Evolutionary conservation across 208 protist genomes (phyloP).

Genomic region (Acanthamoeba royreba): DNA sequence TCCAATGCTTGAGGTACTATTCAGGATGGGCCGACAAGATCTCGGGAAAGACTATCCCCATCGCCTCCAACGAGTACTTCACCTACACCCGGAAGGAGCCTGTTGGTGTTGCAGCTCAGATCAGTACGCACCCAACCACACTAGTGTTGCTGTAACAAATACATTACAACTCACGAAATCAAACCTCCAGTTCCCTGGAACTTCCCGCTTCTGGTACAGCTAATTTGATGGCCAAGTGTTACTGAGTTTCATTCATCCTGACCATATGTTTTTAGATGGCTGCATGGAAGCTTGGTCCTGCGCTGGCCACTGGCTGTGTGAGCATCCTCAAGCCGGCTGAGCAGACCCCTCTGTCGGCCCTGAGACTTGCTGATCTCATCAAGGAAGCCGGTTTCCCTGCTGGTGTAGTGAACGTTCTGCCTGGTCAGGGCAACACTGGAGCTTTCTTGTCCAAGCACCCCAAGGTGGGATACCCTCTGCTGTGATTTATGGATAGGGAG

Average conservation of each 20-base stretch:
- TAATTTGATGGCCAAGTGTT: too few relatives aligned
- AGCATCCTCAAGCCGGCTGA: conserved; percentile 87
- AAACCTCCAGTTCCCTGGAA: conserved; percentile 83
- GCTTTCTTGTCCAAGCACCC: conserved; percentile 71
- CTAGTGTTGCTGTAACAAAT: too few relatives aligned
- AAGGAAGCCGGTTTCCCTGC: conserved; percentile 84
- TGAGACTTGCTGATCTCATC: conserved; percentile 81
- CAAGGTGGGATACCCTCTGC: neutral
- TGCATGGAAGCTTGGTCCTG: conserved; percentile 85
- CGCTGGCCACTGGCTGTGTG: conserved; percentile 83
- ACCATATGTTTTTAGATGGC: too few relatives aligned
- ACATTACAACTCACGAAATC: neutral
- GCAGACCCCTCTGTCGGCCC: conserved; percentile 84
- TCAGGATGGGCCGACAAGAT: conserved; percentile 89
- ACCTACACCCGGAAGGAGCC: conserved; percentile 81
- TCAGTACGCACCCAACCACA: conserved; percentile 43
- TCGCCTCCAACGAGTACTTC: conserved; percentile 65
- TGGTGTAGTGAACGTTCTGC: conserved; percentile 87
- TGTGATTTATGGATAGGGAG: neutral
- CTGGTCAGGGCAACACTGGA: conserved; percentile 82
- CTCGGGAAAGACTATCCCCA: conserved; percentile 77
- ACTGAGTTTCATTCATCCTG: neutral
- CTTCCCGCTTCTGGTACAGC: conserved; percentile 85
- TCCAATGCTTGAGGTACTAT: conserved; percentile 84
- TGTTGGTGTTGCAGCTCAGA: conserved; percentile 84